phyloP scores from a whole-genome alignment of 2,329 filamentous ascomycete genomes.

The Pestalotiopsis sp. region DNA sequence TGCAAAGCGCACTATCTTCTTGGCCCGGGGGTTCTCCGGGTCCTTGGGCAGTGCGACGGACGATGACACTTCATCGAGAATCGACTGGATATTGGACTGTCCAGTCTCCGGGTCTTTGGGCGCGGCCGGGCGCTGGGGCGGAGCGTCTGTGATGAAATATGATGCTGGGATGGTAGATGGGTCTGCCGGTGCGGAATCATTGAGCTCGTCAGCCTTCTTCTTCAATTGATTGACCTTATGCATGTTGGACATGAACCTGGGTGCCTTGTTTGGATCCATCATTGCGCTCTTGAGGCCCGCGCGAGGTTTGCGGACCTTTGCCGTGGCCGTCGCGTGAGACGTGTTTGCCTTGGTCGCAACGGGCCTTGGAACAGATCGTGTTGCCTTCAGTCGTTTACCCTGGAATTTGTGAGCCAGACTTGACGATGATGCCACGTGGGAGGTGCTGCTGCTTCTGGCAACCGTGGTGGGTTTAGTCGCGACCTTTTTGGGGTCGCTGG shows the following conservation, averaged over 20 bases:
- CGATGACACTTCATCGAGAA: neutral
- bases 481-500: conserved; percentile 15
- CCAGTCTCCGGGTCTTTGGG: neutral
- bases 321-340: neutral
- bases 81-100: neutral
- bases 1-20: conserved; percentile 15
- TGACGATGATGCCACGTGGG: conserved; percentile 11
- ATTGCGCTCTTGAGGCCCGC: conserved; percentile 40
- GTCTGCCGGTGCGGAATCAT: conserved; percentile 43
- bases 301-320: conserved; percentile 22
- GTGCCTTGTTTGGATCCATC: conserved; percentile 42
- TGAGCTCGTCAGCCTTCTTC: conserved; percentile 44
- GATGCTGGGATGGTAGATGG: conserved; percentile 34
- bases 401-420: conserved; percentile 23
- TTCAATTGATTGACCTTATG: conserved; percentile 43
- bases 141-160: conserved; percentile 29
- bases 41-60: neutral
- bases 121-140: conserved; percentile 11
- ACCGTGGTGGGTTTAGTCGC: neutral
- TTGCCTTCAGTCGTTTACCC: conserved; percentile 22
- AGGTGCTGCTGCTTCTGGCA: conserved; percentile 15
- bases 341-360: neutral
- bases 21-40: conserved; percentile 6
- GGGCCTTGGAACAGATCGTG: conserved; percentile 20
- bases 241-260: conserved; percentile 42